These are phyloP conservation scores for Phytophthora uliginosa DNA, from an alignment of 352 stramenopile genomes.

Conservation along the genomic window DNA sequence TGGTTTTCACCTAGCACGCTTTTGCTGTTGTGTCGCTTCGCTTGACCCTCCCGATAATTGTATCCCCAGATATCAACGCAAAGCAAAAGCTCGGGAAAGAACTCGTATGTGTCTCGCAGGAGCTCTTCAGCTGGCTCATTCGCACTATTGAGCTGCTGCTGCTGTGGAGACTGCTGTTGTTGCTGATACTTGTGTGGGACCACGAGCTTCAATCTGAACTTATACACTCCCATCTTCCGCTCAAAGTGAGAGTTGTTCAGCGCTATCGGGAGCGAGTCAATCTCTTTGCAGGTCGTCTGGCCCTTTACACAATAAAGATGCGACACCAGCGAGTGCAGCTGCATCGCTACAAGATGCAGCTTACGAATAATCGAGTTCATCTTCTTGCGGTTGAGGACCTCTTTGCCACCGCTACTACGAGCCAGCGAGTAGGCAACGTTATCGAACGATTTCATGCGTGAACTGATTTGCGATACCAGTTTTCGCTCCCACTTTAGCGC, in stretches of 20 bases:
- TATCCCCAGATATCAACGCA: conserved; percentile 76
- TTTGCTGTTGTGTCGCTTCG: conserved; percentile 29
- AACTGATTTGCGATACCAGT: conserved; percentile 79
- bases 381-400: conserved; percentile 81
- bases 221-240: conserved; percentile 82
- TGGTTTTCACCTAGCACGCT: conserved; percentile 16
- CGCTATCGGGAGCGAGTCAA: conserved; percentile 63
- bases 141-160: conserved; percentile 21
- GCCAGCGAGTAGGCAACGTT: conserved; percentile 80
- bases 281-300: conserved; percentile 57
- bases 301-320: conserved; percentile 78
- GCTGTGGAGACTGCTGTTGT: conserved; percentile 39
- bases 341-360: conserved; percentile 79
- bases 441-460: conserved; percentile 86
- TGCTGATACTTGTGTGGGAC: conserved; percentile 57
- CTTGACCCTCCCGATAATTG: conserved; percentile 50
- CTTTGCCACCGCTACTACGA: conserved; percentile 58
- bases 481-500: conserved; percentile 76
- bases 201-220: conserved; percentile 72
- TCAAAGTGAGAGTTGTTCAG: conserved; percentile 82
- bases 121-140: conserved; percentile 59
- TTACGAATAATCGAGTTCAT: conserved; percentile 88
- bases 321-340: conserved; percentile 76
- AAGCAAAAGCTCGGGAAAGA: conserved; percentile 75
- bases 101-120: conserved; percentile 69